phyloP scores from a whole-genome alignment of 345 rosid species.

The Psidium guajava region DNA sequence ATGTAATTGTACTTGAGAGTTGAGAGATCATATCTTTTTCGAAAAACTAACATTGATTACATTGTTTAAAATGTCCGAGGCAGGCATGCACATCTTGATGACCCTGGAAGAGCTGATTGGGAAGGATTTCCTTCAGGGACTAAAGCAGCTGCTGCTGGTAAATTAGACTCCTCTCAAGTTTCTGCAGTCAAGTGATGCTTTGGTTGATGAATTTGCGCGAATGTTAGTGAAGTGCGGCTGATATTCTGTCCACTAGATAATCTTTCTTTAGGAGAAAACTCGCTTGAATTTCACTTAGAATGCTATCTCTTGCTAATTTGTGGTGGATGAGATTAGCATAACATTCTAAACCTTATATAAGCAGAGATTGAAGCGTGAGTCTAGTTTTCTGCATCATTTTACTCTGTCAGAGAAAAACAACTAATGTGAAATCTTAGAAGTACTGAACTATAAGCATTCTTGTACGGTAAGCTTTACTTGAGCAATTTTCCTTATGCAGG shows the following conservation, averaged over 20 bases:
- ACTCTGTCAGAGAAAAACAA: not conserved
- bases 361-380: not conserved
- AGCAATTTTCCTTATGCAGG: conserved; percentile 29
- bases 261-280: not conserved
- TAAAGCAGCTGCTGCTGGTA: conserved; percentile 97
- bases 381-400: not conserved
- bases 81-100: conserved; percentile 96
- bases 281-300: not conserved
- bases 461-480: not conserved
- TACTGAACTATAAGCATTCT: not conserved
- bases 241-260: not conserved
- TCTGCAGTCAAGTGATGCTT: not conserved
- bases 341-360: not conserved
- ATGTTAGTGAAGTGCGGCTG: not conserved
- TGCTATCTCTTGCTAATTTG: not conserved
- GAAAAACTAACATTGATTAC: not conserved
- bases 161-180: not conserved
- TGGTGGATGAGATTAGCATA: not conserved
- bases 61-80: not conserved
- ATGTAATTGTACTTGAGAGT: not conserved
- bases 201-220: not conserved
- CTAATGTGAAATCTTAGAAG: not conserved
- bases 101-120: conserved; percentile 97
- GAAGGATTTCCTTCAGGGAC: conserved; percentile 98
- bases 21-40: not conserved